A percentile compares a stretch with the other conserved stretches of the same genome.
Conservation (phyloP, 2,329 filamentous ascomycete genomes). For the Pestalotiopsis sp. region DNA sequence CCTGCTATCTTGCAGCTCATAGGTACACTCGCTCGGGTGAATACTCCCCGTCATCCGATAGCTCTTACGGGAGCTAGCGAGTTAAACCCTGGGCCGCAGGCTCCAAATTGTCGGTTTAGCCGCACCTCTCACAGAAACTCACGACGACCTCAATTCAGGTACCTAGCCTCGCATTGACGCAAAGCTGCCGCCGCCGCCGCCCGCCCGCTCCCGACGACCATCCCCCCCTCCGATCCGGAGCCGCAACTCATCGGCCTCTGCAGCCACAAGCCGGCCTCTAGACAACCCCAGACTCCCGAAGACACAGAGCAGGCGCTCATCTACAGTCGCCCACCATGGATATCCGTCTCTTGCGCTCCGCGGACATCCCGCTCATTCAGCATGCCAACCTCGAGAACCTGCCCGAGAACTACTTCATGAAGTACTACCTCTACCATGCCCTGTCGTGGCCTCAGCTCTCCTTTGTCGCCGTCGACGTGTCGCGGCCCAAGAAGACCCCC, state of each 20-base stretch:
- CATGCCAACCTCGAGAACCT: slow-evolving; percentile 99
- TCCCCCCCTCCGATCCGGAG: not conserved
- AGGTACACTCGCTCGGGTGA: slow-evolving; percentile 16
- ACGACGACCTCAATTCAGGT: slow-evolving; percentile 7
- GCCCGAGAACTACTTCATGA: slow-evolving; percentile 99
- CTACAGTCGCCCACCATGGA: slow-evolving; percentile 64
- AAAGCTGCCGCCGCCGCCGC: too few species aligned
- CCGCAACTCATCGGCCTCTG: not conserved
- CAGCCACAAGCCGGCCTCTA: not conserved
- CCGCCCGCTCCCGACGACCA: not conserved
- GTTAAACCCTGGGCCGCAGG: slow-evolving; percentile 6
- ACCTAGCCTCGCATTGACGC: not conserved
- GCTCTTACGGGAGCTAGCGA: slow-evolving; percentile 1
- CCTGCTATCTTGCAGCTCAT: not conserved
- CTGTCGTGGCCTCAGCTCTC: slow-evolving; percentile 97
- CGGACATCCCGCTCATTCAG: slow-evolving; percentile 89
- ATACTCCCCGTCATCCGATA: slow-evolving; percentile 20
- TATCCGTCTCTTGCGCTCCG: slow-evolving; percentile 82
- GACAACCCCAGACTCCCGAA: not conserved
- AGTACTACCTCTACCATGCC: slow-evolving; percentile 99
- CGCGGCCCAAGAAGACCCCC: slow-evolving; percentile 73
- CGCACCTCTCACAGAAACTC: slow-evolving; percentile 14
- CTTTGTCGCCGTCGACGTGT: slow-evolving; percentile 93
- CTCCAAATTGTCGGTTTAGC: slow-evolving; percentile 8
- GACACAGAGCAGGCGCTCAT: not conserved